Evolutionary conservation across 345 rosid genomes (phyloP), one percentile per base, ranked within the genome.

Genomic region (Eucalyptus marginata): DNA sequence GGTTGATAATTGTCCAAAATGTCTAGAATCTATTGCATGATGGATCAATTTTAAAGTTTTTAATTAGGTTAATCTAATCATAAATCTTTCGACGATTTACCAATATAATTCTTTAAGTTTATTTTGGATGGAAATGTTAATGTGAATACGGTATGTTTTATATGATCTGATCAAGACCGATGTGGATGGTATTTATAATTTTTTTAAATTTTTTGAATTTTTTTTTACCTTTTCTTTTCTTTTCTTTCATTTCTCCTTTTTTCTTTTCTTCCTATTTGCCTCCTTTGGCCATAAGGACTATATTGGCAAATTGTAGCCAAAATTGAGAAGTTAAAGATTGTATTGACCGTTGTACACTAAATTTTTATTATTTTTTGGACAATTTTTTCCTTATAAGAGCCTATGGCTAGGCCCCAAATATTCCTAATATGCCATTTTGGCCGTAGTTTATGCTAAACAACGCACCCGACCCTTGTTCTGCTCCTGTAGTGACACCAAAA

Each of bases 141-240:
- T 2, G 10, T 52, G 8, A 52, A 7, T 52, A 52, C 1, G 1
- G 0, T 1, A 3, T 7, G 25, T 1, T 25, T 0, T 7, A 52
- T 18, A 18, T 52, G 2, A 52, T 3, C 18, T 5, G 0, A 52
- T 1, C 1, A 1, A 0, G 5, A 0, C 0, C 18, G 4, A 52
- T 18, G 10, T 52, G 4, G 2, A 52, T 52, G 10, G 24, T 52
- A 52, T 18, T 7, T 52, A 52, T 18, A 7, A 18, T 52, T 7
- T 49, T 52, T 52, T 18, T 0, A 1, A 18, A 1, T 3, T 52
- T 52, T 52, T 18, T 0, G 3, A 18, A 1, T 3, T 52, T 52
- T 52, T 20, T 22, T 52, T 52, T 52, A 20, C 58, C 10, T 56
- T 56, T 0, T 29, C 29, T 24, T 24, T 22, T 56, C 5, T 20